Evolutionary conservation across 2,329 filamentous ascomycete species (phyloP).

Genomic region (Clonostachys sp.): DNA sequence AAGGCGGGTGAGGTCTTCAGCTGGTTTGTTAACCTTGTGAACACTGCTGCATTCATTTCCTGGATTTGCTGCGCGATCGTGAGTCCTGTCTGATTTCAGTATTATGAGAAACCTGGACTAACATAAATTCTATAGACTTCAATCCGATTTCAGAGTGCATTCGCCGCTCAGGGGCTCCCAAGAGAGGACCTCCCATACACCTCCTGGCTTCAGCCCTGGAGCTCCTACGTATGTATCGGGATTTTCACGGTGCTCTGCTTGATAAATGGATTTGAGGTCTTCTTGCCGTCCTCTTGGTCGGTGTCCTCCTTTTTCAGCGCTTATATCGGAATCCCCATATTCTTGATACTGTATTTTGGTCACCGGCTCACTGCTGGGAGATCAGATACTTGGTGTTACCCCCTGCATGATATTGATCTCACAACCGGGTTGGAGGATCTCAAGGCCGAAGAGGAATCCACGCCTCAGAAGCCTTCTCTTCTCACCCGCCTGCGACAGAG

Average conservation of each 20-base stretch:
- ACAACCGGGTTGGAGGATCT: not conserved
- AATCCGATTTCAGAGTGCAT: constrained; percentile 6
- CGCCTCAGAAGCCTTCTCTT: not conserved
- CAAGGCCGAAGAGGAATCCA: not conserved
- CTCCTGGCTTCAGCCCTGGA: constrained; percentile 10
- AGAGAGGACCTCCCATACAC: constrained; percentile 9
- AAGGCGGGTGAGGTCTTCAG: constrained; percentile 53
- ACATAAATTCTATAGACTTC: constrained; percentile 20
- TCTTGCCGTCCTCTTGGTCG: constrained; percentile 12
- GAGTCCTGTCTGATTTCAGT: too few species aligned
- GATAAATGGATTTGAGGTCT: constrained; percentile 10
- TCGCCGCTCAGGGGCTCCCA: constrained; percentile 1
- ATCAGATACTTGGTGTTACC: not conserved
- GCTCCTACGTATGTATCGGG: constrained; percentile 9
- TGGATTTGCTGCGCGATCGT: constrained; percentile 8
- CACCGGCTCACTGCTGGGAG: not conserved
- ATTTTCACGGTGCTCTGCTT: constrained; percentile 7
- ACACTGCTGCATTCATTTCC: constrained; percentile 7
- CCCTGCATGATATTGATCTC: not conserved
- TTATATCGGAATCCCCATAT: constrained; percentile 19
- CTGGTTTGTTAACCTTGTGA: constrained; percentile 41
- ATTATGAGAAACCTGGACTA: too few species aligned
- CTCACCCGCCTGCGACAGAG: too few species aligned
- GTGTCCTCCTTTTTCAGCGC: constrained; percentile 16
- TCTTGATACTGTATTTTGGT: constrained; percentile 3